Evolutionary conservation across 2,329 filamentous ascomycete genomes (phyloP), one percentile per base, ranked within the genome.

Genomic region (Talaromyces sp.): DNA sequence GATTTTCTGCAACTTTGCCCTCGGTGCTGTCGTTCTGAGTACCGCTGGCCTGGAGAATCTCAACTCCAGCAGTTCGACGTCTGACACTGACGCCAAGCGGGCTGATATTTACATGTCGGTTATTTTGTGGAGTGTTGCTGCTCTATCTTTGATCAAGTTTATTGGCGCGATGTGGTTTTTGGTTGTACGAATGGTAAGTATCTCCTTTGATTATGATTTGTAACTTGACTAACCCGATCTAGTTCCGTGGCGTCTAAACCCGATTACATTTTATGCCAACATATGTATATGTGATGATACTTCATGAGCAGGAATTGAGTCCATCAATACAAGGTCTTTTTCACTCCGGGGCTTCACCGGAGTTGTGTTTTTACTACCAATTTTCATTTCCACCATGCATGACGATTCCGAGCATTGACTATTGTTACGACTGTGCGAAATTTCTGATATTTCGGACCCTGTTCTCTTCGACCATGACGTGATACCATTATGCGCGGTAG

Each of bases 1-100:
- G 95, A 97, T 99, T 85, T 92, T 98, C 72, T 93, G 89, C 74
- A 99, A 99, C 78, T 91, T 99, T 76, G 93, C 87, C 0, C 87
- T 99, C 6, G 88, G 87, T 0, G 94, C 94, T 0, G 84, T 96
- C 1, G 94, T 99, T 8, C 82, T 99, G 69, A 93, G 90, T 74
- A 89, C 91, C 0, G 94, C 90, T 27, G 94, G 95, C 2, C 78
- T 97, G 68, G 88, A 96, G 70, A 84, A 85, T 66, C 84, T 93
- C 60, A 81, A 81, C 37, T 77, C 82, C 1, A 73, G 76, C 16
- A 71, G 1, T 27, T 74, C 75, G 56, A 60, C 81, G 19, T 76
- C 82, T 16, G 72, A 78, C 22, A 78, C 82, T 27, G 81, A 84
- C 62, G 79, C 82, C 70, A 75, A 82, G 60, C 86, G 90, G 13